A percentile compares a stretch with the other conserved stretches of the same genome.
Evolutionary conservation across 75 land plant genomes (phyloP).

Genomic region (Picea glauca): DNA sequence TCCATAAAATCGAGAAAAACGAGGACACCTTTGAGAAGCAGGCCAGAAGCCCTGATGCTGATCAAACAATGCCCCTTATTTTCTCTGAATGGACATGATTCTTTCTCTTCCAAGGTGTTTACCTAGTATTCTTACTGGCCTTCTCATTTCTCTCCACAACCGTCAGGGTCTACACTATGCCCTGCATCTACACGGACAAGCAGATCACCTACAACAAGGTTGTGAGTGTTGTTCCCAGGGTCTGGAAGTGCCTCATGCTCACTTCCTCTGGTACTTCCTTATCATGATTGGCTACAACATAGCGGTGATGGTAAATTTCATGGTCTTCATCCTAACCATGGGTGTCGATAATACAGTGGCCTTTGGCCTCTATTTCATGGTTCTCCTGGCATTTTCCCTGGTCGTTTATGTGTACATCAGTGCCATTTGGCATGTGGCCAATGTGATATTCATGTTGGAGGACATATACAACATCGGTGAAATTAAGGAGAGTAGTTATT

Average conservation of each 20-base stretch:
- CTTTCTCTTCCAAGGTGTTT: constrained; percentile 39
- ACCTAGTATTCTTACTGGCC: constrained; percentile 74
- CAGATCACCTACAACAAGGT: too few relatives aligned
- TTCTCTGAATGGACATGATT: constrained; percentile 33
- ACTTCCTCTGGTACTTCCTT: too few relatives aligned
- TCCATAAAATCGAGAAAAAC: too few relatives aligned
- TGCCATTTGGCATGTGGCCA: constrained; percentile 85
- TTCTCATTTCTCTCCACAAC: constrained; percentile 95
- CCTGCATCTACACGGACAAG: too few relatives aligned
- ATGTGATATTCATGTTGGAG: too few relatives aligned
- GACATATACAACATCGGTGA: too few relatives aligned
- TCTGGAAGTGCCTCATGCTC: too few relatives aligned
- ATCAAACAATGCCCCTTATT: neutral
- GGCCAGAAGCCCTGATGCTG: too few relatives aligned
- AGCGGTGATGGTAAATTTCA: constrained; percentile 18
- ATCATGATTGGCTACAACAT: too few relatives aligned
- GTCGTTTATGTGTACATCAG: too few relatives aligned
- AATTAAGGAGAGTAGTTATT: constrained; percentile 57
- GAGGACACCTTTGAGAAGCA: too few relatives aligned
- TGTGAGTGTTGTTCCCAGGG: constrained; percentile 54
- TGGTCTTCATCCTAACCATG: constrained; percentile 26
- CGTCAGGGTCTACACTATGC: constrained; percentile 84
- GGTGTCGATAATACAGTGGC: constrained; percentile 6
- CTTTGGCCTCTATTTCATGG: constrained; percentile 10
- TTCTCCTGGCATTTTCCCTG: too few relatives aligned